phyloP scores from a whole-genome alignment of 1,284 basidiomycete genomes.

The Cryptococcus wingfieldii region DNA sequence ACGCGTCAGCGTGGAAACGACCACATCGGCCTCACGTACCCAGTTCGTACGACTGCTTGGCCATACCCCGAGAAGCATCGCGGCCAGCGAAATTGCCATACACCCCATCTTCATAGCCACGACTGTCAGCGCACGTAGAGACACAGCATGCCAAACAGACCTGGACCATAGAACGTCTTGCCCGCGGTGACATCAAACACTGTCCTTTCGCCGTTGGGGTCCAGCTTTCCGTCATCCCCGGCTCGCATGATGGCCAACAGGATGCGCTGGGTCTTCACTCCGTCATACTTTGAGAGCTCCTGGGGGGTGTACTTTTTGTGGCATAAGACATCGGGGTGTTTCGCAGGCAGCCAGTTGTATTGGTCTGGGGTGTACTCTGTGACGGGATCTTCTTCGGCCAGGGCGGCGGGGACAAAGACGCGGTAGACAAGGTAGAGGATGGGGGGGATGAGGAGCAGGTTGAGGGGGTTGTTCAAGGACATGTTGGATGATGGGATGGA shows the following conservation, averaged over 20 bases:
- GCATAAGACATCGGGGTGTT: constrained; percentile 69
- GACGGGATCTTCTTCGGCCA: constrained; percentile 14
- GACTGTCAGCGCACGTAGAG: not conserved
- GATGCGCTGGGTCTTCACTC: constrained; percentile 63
- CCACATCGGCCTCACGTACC: constrained; percentile 54
- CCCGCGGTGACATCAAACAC: constrained; percentile 91
- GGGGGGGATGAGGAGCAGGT: constrained; percentile 67
- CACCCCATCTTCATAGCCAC: constrained; percentile 65
- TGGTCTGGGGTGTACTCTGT: constrained; percentile 49
- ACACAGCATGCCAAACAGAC: constrained; percentile 52
- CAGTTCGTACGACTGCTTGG: constrained; percentile 87
- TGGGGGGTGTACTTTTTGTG: constrained; percentile 72
- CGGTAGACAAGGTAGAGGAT: constrained; percentile 71
- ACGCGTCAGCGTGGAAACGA: not conserved
- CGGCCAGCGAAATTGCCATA: constrained; percentile 95
- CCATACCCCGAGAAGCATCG: constrained; percentile 92
- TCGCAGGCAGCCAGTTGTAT: constrained; percentile 80
- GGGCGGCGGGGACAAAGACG: constrained; percentile 63
- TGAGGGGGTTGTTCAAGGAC: constrained; percentile 42
- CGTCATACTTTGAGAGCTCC: constrained; percentile 65
- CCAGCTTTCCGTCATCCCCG: constrained; percentile 40
- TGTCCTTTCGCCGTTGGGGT: constrained; percentile 59
- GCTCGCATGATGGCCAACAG: constrained; percentile 76
- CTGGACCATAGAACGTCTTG: constrained; percentile 85
- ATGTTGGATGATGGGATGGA: constrained; percentile 12